Percentiles rank a stretch among this genome's conserved stretches.
phyloP scores from a whole-genome alignment of 352 stramenopile species.

The Pythium dissotocum region DNA sequence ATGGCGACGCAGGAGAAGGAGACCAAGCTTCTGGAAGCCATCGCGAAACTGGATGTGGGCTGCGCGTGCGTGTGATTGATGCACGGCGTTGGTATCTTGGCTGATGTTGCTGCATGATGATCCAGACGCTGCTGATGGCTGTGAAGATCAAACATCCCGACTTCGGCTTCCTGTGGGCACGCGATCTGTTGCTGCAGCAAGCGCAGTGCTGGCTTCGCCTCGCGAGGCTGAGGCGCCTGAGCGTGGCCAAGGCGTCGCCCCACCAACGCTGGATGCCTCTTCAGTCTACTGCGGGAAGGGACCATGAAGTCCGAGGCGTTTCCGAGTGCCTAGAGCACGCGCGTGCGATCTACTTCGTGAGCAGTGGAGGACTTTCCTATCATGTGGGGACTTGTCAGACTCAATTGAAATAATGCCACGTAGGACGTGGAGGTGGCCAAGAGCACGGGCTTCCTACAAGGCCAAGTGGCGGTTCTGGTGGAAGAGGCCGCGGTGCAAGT shows the following conservation, averaged over 20 bases:
- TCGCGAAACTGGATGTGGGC: conserved; percentile 9
- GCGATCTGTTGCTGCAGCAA: conserved; percentile 38
- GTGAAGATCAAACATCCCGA: conserved; percentile 38
- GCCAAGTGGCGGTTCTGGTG: conserved; percentile 48
- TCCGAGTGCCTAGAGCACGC: conserved; percentile 1
- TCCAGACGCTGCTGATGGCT: conserved; percentile 30
- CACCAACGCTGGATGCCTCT: background rate
- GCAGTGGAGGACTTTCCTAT: background rate
- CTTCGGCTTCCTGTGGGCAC: conserved; percentile 44
- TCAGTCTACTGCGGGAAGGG: background rate
- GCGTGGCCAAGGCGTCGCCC: background rate
- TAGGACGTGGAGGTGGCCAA: conserved; percentile 31
- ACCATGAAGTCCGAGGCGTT: background rate
- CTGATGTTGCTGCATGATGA: background rate
- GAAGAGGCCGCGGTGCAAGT: conserved; percentile 45
- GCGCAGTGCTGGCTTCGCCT: conserved; percentile 23
- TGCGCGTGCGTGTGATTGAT: background rate
- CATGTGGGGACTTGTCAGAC: background rate
- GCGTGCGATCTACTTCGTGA: conserved; percentile 18
- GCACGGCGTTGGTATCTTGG: background rate
- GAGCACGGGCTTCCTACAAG: conserved; percentile 33
- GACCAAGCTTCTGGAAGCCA: conserved; percentile 18
- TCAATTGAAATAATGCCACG: background rate
- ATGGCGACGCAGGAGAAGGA: conserved; percentile 4
- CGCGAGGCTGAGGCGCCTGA: conserved; percentile 14